Evolutionary conservation across 1,284 basidiomycete species (phyloP), one percentile per base, ranked within the genome.

Genomic region (Sphaerobolus stellatus): DNA sequence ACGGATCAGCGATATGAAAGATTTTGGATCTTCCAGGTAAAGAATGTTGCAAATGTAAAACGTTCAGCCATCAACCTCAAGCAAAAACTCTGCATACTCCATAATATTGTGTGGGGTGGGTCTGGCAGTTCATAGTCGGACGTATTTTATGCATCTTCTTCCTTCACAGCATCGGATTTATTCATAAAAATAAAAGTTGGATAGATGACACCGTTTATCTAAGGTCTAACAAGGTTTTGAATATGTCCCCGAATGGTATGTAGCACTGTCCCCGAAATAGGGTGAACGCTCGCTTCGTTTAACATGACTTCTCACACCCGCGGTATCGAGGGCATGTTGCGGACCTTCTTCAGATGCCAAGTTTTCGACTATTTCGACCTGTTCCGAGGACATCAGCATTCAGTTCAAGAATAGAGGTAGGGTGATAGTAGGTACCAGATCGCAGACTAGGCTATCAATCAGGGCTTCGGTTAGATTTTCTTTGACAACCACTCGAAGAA

Each of bases 401-500:
- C 11, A 18, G 20, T n/a, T 20, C 5, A 18, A 29, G 43, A 24
- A 25, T 20, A 31, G 13, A 13, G 28, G 4, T 49, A 8, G 13
- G 1, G 30, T 5, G 4, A 50, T 22, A 5, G 33, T 13, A 70
- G 81, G 68, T 61, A 85, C 84, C 50, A 88, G 72, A 55, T 89
- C 86, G 2, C 71, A 68, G 25, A 89, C 67, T 25, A 90, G 74
- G 44, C 79, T 76, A 61, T 88, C 86, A 54, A 88, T 66, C 56
- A 90, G 77, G 60, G 75, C 71, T 64, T 84, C 86, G 1, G 82
- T 79, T 68, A 87, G 74, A 59, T 78, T 88, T 71, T 94, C 92
- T 49, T 88, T 81, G 11, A 94, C 81, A 45, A 96, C 94, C 13
- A 94, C 91, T 52, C 93, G 86, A 48, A 96, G 77, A 60, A 96